Conservation (phyloP, 2,329 filamentous ascomycete genomes). For the Nigrospora osmanthi region DNA sequence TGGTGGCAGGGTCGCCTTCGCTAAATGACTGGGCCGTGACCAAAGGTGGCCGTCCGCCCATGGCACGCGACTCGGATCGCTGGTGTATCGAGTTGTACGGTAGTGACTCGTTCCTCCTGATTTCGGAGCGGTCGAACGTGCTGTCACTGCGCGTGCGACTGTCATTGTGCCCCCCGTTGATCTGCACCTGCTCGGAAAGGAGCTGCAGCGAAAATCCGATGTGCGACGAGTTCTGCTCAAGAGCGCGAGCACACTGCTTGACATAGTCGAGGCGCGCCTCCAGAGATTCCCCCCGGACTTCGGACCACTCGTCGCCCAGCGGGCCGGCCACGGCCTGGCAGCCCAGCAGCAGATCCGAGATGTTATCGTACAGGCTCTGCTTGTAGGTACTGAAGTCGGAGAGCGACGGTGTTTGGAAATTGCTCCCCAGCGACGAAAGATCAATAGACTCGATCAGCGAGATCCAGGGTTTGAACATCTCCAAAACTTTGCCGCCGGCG, state of each 20-base stretch:
- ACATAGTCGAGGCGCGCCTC: conserved; percentile 82
- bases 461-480: conserved; percentile 86
- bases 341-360: conserved; percentile 78
- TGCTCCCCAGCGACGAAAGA: conserved; percentile 68
- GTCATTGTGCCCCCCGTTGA: conserved; percentile 35
- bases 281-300: conserved; percentile 80
- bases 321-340: conserved; percentile 91
- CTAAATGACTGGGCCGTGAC: conserved; percentile 55
- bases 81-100: conserved; percentile 47
- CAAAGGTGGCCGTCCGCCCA: conserved; percentile 35
- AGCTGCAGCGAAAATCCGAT: conserved; percentile 83
- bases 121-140: conserved; percentile 33
- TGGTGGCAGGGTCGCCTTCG: conserved; percentile 47
- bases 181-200: conserved; percentile 72
- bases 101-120: conserved; percentile 52
- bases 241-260: conserved; percentile 64
- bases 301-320: conserved; percentile 90
- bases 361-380: conserved; percentile 87
- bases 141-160: conserved; percentile 24
- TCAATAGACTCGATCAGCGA: conserved; percentile 88
- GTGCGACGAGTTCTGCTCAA: conserved; percentile 82
- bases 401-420: conserved; percentile 76
- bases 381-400: conserved; percentile 86
- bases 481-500: conserved; percentile 71
- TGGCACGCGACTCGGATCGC: conserved; percentile 45